Evolutionary conservation across 192 early-diverging fungal species (phyloP), one percentile per base, ranked within the genome.

Genomic region (Phycomyces nitens): DNA sequence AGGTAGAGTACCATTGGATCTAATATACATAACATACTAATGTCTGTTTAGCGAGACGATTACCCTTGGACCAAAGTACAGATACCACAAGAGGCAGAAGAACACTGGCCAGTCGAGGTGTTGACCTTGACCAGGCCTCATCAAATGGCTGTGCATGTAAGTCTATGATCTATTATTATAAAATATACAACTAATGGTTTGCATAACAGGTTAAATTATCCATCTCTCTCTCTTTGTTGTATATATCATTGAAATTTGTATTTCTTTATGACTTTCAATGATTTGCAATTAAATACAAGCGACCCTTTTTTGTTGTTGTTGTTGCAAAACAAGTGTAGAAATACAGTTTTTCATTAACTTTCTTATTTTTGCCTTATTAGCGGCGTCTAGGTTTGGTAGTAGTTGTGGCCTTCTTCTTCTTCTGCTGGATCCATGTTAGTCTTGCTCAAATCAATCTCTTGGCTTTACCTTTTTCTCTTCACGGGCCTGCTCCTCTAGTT

Each of bases 401-500:
- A 5, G 51, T 53, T 26, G 52, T 15, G 21, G 62, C 54, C 20
- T 58, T 14, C 39, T 42, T 23, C 52, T 39, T 43, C 38, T 53
- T 53, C 38, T 53, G 18, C 52, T 63, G 15, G 22, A 11, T 15
- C 24, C 23, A n/a, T 39, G 21, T 38, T 53, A 12, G 18, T 41
- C 8, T 23, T 14, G 11, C 12, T 10, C 16, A 18, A 8, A 20
- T 27, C 43, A 23, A 24, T 53, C 21, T 14, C 38, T 53, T 2
- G 29, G 16, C 15, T 15, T 59, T 72, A 65, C 71, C 62, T 73
- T 65, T 43, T 69, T 60, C 12, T 68, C 63, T 54, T 77, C 71
- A 29, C 55, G 44, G 27, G 76, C 77, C 10, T 54, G 42, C 27
- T 80, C 75, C 4, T 79, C 77, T 15, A 43, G 21, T 60, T 75